Conservation (phyloP, 257 asterid genomes). For the Ajuga chamaepitys region DNA sequence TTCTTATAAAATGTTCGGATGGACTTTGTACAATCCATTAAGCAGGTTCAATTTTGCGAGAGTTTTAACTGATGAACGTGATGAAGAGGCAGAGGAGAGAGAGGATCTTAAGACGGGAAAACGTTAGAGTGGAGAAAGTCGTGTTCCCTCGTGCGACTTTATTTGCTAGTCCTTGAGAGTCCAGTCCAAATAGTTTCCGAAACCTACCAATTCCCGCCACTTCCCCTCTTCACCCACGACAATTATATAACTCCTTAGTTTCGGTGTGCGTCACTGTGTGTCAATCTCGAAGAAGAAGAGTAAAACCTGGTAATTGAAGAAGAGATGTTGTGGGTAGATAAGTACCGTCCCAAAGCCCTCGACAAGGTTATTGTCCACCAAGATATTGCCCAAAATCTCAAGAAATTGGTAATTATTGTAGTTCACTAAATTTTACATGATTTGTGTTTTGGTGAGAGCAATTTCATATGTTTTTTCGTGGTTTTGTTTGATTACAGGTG, state of each 20-base stretch:
- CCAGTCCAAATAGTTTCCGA: neutral
- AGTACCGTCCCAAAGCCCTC: slow-evolving; percentile 90
- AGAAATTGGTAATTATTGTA: slow-evolving; percentile 55
- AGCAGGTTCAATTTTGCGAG: too few relatives aligned
- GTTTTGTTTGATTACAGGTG: slow-evolving; percentile 40
- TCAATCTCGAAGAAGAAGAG: neutral
- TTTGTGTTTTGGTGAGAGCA: neutral
- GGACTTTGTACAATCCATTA: too few relatives aligned
- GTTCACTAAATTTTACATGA: neutral
- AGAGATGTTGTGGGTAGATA: slow-evolving; percentile 95
- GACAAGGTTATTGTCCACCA: slow-evolving; percentile 77
- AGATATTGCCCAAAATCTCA: slow-evolving; percentile 83
- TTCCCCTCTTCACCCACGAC: neutral
- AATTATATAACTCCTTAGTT: neutral
- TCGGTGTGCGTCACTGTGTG: slow-evolving; percentile 1
- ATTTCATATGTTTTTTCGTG: neutral
- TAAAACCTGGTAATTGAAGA: neutral
- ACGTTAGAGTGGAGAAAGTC: too few relatives aligned
- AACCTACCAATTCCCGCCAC: slow-evolving; percentile 44
- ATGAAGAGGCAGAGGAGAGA: too few relatives aligned
- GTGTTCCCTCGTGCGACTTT: too few relatives aligned
- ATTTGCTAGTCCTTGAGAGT: neutral
- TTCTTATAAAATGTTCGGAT: too few relatives aligned
- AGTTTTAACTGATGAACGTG: too few relatives aligned
- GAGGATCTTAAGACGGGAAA: too few relatives aligned